Evolutionary conservation across 768 basidiomycete species (phyloP), one percentile per base, ranked within the genome.

Genomic region (Termitomyces sp.): DNA sequence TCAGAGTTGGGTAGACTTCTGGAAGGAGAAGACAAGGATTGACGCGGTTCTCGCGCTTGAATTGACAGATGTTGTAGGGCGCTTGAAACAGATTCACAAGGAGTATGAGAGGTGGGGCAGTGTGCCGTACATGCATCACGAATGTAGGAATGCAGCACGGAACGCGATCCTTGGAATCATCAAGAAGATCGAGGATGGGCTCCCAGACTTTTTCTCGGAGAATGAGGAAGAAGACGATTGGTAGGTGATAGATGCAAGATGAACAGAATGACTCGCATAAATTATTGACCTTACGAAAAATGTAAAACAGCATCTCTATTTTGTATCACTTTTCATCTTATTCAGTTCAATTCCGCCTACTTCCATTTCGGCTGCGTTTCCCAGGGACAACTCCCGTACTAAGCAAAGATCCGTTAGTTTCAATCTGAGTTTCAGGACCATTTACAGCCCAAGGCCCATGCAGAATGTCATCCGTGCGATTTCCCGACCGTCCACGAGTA

Each of bases 51-150:
- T 89, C 34, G 68, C 71, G 14, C 74, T 85, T 5, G 84, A 81
- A 8, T 67, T 81, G 2, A 83, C 85, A 32, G 85, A 90, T 63
- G 84, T 88, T 34, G 65, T 86, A 5, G 88, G 88, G 35, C 77
- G 83, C 56, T 65, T 90, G 60, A 79, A 71, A 63, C 73, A 80
- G 55, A 75, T 90, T 35, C 70, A 81, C 61, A 84, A 82, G 68
- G 85, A 88, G 53, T 85, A 84, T 56, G 87, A 87, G 54, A 73
- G 81, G 51, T 84, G 83, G 82, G 85, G 86, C 2, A 80, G 78
- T 56, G 83, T 82, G 55, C 82, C 84, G n/a, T 87, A 87, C 64
- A 88, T 89, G 88, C 85, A 88, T 61, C 83, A 81, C 54, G 88
- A 88, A 54, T 90, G 88, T 70, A 76, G 84, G 64, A 68, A 72